Evolutionary conservation across 208 protist species (phyloP).

Genomic region (Leishmania major): DNA sequence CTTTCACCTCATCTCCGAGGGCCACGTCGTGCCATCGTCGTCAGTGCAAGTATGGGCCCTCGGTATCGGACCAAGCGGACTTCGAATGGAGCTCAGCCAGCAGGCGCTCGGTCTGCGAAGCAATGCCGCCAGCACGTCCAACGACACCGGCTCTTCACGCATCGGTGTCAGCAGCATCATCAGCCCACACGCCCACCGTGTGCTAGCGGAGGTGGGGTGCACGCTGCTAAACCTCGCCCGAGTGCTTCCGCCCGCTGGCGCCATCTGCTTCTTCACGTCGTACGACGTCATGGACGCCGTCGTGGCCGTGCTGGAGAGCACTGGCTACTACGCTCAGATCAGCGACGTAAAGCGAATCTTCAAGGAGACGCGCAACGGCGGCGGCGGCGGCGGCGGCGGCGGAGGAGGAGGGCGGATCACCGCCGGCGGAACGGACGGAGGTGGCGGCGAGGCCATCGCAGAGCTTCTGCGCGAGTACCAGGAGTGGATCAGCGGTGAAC

Average conservation of each 20-base stretch:
- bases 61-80: conserved; percentile 57
- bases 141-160: neutral
- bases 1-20: conserved; percentile 59
- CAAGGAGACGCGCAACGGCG: conserved; percentile 55
- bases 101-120: conserved; percentile 1
- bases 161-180: neutral
- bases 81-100: conserved; percentile 62
- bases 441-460: conserved; percentile 25
- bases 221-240: conserved; percentile 88
- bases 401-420: neutral
- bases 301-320: conserved; percentile 34
- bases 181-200: conserved; percentile 10
- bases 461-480: conserved; percentile 62
- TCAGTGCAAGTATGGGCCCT: conserved; percentile 78
- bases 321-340: conserved; percentile 57
- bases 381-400: neutral
- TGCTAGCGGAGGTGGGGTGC: conserved; percentile 64
- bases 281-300: conserved; percentile 87
- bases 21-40: conserved; percentile 85
- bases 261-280: conserved; percentile 95
- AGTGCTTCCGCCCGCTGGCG: conserved; percentile 89
- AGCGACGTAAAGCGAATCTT: conserved; percentile 87
- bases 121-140: neutral
- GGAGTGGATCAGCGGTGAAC: conserved; percentile 41
- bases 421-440: neutral